phyloP scores from a whole-genome alignment of 2,329 filamentous ascomycete genomes.

The Trichoderma breve region DNA sequence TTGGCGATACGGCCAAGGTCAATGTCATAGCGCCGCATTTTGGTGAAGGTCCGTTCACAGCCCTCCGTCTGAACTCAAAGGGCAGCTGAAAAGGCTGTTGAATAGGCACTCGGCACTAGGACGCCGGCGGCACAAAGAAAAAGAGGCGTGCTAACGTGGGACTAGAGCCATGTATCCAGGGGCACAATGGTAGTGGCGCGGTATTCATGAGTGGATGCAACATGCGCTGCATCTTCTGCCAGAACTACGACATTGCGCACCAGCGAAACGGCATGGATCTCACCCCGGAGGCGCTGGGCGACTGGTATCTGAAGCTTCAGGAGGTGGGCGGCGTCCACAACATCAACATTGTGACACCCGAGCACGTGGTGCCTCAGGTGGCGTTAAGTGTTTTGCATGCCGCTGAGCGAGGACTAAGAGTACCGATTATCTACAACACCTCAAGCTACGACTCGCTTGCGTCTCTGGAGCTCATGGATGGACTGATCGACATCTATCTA shows the following conservation, averaged over 20 bases:
- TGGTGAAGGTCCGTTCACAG: constrained; percentile 60
- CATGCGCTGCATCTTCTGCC: constrained; percentile 72
- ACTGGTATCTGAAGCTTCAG: constrained; percentile 83
- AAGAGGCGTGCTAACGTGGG: constrained; percentile 5
- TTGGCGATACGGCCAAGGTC: constrained; percentile 73
- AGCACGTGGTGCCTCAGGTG: constrained; percentile 84
- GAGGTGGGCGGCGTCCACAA: constrained; percentile 80
- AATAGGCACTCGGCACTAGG: neutral
- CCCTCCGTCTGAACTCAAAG: constrained; percentile 6
- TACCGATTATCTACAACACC: constrained; percentile 84
- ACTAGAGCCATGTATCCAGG: constrained; percentile 75
- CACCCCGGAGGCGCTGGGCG: constrained; percentile 72
- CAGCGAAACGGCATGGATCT: constrained; percentile 78
- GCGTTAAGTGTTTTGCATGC: constrained; percentile 73
- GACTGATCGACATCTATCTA: constrained; percentile 82
- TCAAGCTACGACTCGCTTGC: constrained; percentile 75
- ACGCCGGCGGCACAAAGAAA: neutral
- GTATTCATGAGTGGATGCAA: constrained; percentile 81
- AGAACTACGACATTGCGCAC: constrained; percentile 82
- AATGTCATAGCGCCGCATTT: constrained; percentile 85
- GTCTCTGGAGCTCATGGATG: constrained; percentile 70
- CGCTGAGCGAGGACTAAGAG: constrained; percentile 62
- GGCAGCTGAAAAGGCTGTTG: neutral
- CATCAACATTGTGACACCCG: constrained; percentile 83
- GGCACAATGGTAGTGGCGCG: constrained; percentile 73